phyloP scores from a whole-genome alignment of 2,329 filamentous ascomycete species.

The Ophiostoma fasciatum region DNA sequence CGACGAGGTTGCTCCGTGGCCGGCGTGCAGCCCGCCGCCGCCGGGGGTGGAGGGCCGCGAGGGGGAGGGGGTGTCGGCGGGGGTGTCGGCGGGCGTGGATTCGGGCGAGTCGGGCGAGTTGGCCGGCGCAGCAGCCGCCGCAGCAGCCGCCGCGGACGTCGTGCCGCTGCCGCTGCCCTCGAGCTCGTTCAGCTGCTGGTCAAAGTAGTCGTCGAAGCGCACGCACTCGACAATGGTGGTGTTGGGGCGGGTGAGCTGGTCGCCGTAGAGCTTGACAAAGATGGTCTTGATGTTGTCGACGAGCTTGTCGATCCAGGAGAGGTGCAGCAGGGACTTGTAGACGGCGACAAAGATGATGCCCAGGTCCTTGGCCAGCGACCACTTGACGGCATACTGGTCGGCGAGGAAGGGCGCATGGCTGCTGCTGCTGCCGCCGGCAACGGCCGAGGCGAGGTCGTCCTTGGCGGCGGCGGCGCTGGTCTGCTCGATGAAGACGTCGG shows the following conservation, averaged over 20 bases:
- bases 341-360: conserved; percentile 95
- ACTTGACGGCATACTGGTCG: conserved; percentile 90
- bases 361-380: conserved; percentile 83
- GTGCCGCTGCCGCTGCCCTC: conserved; percentile 38
- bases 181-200: conserved; percentile 77
- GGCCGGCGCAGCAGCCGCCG: neutral
- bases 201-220: conserved; percentile 83
- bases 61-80: conserved; percentile 45
- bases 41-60: conserved; percentile 69
- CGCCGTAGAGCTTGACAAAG: conserved; percentile 79
- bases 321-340: conserved; percentile 85
- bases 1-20: conserved; percentile 27
- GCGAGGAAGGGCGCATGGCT: conserved; percentile 56
- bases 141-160: no score
- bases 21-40: conserved; percentile 43
- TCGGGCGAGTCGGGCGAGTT: conserved; percentile 40
- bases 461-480: conserved; percentile 51
- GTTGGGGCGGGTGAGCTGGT: conserved; percentile 69
- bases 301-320: conserved; percentile 94
- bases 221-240: conserved; percentile 64
- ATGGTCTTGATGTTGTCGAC: conserved; percentile 89
- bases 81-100: conserved; percentile 44
- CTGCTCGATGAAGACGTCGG: conserved; percentile 96
- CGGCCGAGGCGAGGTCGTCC: conserved; percentile 42
- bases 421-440: conserved; percentile 30